phyloP scores from a whole-genome alignment of 371 early-diverging fungal genomes.

The Apophysomyces ossiformis region DNA sequence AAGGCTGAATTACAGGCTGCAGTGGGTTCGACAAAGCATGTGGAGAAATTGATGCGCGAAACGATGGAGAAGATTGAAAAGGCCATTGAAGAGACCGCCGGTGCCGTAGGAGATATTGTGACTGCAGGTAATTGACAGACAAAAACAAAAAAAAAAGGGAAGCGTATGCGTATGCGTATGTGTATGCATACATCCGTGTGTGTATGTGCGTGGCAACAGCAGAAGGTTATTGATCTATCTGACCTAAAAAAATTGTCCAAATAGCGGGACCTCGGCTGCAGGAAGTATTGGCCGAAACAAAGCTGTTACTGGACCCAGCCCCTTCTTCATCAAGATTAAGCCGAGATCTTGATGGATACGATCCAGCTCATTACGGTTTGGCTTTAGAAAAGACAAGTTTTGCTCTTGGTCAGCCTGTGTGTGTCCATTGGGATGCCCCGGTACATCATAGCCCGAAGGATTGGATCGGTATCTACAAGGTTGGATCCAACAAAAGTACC shows the following conservation, averaged over 20 bases:
- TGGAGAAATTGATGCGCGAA: conserved; percentile 61
- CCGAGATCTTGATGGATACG: conserved; percentile 44
- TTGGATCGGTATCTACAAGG: conserved; percentile 88
- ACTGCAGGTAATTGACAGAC: background rate
- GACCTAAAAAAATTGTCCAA: background rate
- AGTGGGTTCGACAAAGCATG: conserved; percentile 51
- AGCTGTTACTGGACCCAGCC: conserved; percentile 52
- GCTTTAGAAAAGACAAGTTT: conserved; percentile 19
- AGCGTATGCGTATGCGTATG: background rate
- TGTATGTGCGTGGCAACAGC: no score
- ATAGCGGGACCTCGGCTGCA: conserved; percentile 58
- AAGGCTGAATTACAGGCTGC: conserved; percentile 38
- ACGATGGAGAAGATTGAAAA: conserved; percentile 64
- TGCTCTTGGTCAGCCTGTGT: background rate
- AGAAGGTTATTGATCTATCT: no score
- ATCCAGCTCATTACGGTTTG: conserved; percentile 54
- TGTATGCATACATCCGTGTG: no score
- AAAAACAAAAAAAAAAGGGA: background rate
- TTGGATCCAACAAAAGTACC: conserved; percentile 63
- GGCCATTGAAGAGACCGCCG: conserved; percentile 63
- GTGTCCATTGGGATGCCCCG: conserved; percentile 69
- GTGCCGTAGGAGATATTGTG: conserved; percentile 50
- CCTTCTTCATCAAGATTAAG: conserved; percentile 32
- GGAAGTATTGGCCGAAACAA: conserved; percentile 63
- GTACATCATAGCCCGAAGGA: conserved; percentile 65